These are phyloP conservation scores for Salix udensis DNA, from an alignment of 345 rosid genomes.

Conservation along the genomic window DNA sequence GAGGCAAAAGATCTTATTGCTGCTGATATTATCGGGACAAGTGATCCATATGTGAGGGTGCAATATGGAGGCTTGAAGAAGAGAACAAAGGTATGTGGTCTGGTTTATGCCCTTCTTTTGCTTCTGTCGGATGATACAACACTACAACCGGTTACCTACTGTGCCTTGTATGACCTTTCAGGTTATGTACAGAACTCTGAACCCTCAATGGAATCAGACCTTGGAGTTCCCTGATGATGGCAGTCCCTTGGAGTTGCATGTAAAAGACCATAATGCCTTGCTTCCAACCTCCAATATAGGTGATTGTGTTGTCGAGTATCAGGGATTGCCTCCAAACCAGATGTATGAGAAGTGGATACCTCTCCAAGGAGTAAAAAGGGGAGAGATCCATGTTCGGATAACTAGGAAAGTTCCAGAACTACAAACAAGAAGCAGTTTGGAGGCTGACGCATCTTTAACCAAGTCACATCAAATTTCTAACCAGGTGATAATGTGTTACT, in stretches of 20 bases:
- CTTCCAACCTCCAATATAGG: constrained; percentile 86
- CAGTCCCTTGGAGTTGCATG: constrained; percentile 66
- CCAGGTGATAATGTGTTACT: constrained; percentile 37
- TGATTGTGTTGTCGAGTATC: constrained; percentile 79
- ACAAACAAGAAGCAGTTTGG: constrained; percentile 44
- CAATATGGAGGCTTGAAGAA: constrained; percentile 78
- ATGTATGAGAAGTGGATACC: constrained; percentile 94
- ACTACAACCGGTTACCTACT: background rate
- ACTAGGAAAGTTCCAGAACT: constrained; percentile 68
- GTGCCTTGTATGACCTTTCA: constrained; percentile 23
- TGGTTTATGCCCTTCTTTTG: background rate
- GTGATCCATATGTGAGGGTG: constrained; percentile 95
- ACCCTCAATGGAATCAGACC: constrained; percentile 87
- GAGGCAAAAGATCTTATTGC: constrained; percentile 89
- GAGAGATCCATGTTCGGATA: constrained; percentile 75
- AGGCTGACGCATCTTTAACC: constrained; percentile 50
- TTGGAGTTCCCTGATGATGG: constrained; percentile 86
- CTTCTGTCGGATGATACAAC: background rate
- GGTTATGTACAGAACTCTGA: constrained; percentile 72
- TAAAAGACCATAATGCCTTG: constrained; percentile 83
- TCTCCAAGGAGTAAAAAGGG: constrained; percentile 84
- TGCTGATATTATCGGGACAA: constrained; percentile 95
- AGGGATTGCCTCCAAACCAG: constrained; percentile 71
- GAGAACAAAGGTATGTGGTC: constrained; percentile 65
- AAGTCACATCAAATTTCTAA: constrained; percentile 51